Evolutionary conservation across 2,329 filamentous ascomycete species (phyloP).

Genomic region (Diaporthe nobilis): DNA sequence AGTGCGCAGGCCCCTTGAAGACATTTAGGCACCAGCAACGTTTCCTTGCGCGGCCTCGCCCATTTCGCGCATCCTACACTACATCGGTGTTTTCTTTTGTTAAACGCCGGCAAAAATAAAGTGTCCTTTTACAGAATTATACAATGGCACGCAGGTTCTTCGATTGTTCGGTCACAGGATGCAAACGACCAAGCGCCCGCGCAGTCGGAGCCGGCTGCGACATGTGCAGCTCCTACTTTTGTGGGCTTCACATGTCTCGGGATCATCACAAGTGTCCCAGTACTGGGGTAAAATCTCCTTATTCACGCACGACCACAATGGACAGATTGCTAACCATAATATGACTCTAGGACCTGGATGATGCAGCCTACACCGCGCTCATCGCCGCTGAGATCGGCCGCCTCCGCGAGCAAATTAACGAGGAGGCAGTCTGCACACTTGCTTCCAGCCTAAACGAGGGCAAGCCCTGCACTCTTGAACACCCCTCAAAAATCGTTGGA

Average conservation of each 20-base stretch:
- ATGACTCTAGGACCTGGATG: conserved; percentile 9
- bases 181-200: neutral
- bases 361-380: neutral
- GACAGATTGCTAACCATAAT: neutral
- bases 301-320: neutral
- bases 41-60: too few relatives aligned
- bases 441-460: conserved; percentile 6
- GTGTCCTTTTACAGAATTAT: too few relatives aligned
- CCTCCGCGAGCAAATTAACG: neutral
- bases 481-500: neutral
- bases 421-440: neutral
- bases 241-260: neutral
- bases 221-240: neutral
- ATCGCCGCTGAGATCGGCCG: conserved; percentile 4
- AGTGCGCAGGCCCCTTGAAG: too few relatives aligned
- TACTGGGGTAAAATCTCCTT: neutral
- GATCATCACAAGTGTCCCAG: neutral
- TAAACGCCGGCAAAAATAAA: neutral
- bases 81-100: neutral
- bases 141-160: neutral
- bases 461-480: neutral
- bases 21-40: neutral
- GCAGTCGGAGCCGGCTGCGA: conserved; percentile 5
- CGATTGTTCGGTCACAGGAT: neutral
- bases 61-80: neutral